Evolutionary conservation across 2,329 filamentous ascomycete genomes (phyloP).

Genomic region (Epichloe glyceriae): DNA sequence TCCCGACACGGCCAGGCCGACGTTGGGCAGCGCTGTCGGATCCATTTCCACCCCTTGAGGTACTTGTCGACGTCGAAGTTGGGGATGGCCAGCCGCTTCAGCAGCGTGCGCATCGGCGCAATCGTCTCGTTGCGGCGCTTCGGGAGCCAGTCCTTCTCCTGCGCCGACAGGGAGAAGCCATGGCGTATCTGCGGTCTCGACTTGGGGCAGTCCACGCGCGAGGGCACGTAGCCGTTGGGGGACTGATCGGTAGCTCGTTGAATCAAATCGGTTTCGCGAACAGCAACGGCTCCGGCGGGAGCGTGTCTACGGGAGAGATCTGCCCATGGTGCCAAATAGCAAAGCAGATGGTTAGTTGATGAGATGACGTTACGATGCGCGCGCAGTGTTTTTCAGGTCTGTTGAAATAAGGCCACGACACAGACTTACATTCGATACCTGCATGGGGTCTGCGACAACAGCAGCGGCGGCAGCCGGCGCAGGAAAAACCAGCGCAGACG

Average conservation of each 20-base stretch:
- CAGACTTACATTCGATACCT: constrained; percentile 5
- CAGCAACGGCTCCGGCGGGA: background rate
- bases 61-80: constrained; percentile 66
- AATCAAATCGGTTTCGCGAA: constrained; percentile 8
- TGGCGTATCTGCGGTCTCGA: constrained; percentile 60
- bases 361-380: too few species aligned
- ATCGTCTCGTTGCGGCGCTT: constrained; percentile 61
- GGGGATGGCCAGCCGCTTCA: constrained; percentile 59
- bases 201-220: constrained; percentile 53
- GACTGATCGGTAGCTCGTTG: constrained; percentile 19
- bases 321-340: background rate
- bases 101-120: constrained; percentile 59
- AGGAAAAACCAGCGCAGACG: constrained; percentile 2
- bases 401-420: background rate
- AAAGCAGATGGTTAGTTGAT: too few species aligned
- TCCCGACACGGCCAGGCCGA: constrained; percentile 68
- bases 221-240: constrained; percentile 54
- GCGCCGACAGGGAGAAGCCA: constrained; percentile 40
- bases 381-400: too few species aligned
- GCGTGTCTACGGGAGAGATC: background rate
- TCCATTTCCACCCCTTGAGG: constrained; percentile 31
- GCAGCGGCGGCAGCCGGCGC: background rate
- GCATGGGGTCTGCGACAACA: constrained; percentile 5
- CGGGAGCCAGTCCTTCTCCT: constrained; percentile 64
- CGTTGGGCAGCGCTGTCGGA: constrained; percentile 32